Base-by-base conservation (phyloP, 257 asterid genomes). In the Capsicum pubescens region DNA sequence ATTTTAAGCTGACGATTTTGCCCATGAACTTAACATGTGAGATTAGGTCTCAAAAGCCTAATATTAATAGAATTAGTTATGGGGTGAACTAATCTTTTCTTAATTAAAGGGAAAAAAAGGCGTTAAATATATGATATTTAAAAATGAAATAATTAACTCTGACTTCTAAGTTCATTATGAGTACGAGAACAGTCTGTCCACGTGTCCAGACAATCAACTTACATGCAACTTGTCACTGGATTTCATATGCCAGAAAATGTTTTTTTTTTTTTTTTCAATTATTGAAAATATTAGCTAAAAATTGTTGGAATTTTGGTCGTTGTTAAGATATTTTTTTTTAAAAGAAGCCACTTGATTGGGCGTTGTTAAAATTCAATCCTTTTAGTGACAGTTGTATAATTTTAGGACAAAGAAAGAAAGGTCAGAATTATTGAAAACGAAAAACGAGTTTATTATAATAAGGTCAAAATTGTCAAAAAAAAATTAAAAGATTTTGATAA, bases 141-240 rank as follows among this genome's bases (percentile, higher is more conserved):
- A 72, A 76, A 76, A 21, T 52, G 63, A 76, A 14, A 52, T 76
- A 76, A 14, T 26, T 14, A 76, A 74, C 21, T 76, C 81, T 74
- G 63, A 76, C 63, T 52, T 76, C 17, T 21, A 76, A 26, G 63
- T 76, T 76, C 44, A 52, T 26, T 4, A 52, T 52, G 10, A 52
- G 50, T 58, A 36, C 64, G 66, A 63, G 79, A 77, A 86, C 92
- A 74, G 88, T 86, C 93, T 91, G 91, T 85, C 88, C 97, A 91
- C 92, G 87, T 91, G 95, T 89, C 88, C 79, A 83, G 54, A 82
- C 72, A 77, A 80, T 84, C 87, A 72, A 64, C 54, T 64, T 35
- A 42, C 85, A 79, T 84, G 86, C 90, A 86, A 81, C 86, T 84
- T 81, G 87, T 54, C 72, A 35, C 42, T n/a, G 21, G 59, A 39